These are phyloP conservation scores for Termitomyces sp. DNA, from an alignment of 768 basidiomycete species.

Conservation along the genomic window DNA sequence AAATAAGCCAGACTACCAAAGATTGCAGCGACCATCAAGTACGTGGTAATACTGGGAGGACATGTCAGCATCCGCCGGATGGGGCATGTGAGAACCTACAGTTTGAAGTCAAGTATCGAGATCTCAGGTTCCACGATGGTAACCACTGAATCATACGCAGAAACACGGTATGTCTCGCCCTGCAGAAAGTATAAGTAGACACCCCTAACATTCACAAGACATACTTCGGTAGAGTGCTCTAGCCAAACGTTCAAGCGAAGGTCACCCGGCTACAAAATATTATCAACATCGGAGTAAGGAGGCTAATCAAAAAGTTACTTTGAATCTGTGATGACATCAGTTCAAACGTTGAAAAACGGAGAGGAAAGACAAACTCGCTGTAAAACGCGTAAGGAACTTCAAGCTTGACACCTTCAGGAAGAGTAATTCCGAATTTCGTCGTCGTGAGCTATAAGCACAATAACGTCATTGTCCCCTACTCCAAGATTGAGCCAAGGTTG, in stretches of 20 bases:
- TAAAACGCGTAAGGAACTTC: conserved; percentile 70
- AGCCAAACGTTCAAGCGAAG: conserved; percentile 70
- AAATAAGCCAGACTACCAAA: conserved; percentile 62
- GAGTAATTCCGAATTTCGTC: conserved; percentile 43
- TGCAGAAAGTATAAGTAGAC: conserved; percentile 19
- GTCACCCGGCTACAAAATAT: conserved; percentile 58
- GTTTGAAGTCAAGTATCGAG: conserved; percentile 74
- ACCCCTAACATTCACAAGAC: conserved; percentile 14
- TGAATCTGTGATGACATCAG: conserved; percentile 41
- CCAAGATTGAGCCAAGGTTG: not conserved
- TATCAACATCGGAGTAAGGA: conserved; percentile 1
- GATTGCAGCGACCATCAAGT: conserved; percentile 60
- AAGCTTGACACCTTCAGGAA: conserved; percentile 53
- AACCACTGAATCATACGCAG: conserved; percentile 71
- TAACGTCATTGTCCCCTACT: not conserved
- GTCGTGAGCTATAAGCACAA: conserved; percentile 47
- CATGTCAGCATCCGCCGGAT: not conserved
- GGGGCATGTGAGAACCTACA: conserved; percentile 41
- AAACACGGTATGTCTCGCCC: conserved; percentile 55
- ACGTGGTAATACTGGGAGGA: conserved; percentile 54
- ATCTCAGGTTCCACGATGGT: conserved; percentile 76
- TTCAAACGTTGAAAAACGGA: not conserved
- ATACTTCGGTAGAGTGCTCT: conserved; percentile 63
- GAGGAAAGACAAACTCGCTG: conserved; percentile 62
- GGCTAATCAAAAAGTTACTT: conserved; percentile 33